Conservation (phyloP, 345 rosid species). For the Physaria fendleri region DNA sequence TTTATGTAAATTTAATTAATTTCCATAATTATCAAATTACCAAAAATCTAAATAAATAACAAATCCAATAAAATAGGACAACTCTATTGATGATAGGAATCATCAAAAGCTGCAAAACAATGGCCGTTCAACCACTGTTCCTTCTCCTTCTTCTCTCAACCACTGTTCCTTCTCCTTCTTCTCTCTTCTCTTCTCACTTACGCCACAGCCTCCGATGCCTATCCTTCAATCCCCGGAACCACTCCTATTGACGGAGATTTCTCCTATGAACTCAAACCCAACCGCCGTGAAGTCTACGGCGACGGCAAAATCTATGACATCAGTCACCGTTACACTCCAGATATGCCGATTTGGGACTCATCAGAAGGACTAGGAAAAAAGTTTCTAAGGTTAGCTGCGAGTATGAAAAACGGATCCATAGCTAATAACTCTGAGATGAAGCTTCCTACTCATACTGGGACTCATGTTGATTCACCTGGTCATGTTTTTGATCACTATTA, state of each 20-base stretch:
- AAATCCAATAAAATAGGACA: too few relatives aligned
- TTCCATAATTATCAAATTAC: too few relatives aligned
- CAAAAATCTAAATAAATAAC: too few relatives aligned
- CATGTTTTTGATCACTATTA: slow-evolving; percentile 73
- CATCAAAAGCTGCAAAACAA: too few relatives aligned
- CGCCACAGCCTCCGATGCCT: too few relatives aligned
- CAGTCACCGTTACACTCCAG: slow-evolving; percentile 52
- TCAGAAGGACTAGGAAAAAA: slow-evolving; percentile 46
- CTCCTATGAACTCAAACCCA: slow-evolving; percentile 31
- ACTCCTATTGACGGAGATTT: background rate
- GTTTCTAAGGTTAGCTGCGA: slow-evolving; percentile 48
- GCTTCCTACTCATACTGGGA: slow-evolving; percentile 71
- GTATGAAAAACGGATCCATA: slow-evolving; percentile 86
- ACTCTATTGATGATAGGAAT: too few relatives aligned
- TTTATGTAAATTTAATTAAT: too few relatives aligned
- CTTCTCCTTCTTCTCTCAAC: too few relatives aligned
- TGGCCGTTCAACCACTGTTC: too few relatives aligned
- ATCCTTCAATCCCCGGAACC: background rate
- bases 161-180: too few relatives aligned
- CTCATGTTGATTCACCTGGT: slow-evolving; percentile 90
- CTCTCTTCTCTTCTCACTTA: too few relatives aligned
- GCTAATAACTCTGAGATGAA: slow-evolving; percentile 83
- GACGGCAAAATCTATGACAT: slow-evolving; percentile 64
- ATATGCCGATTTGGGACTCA: slow-evolving; percentile 55
- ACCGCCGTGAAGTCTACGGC: slow-evolving; percentile 63